phyloP scores from a whole-genome alignment of 2,329 filamentous ascomycete species.

The Fusarium setosum region DNA sequence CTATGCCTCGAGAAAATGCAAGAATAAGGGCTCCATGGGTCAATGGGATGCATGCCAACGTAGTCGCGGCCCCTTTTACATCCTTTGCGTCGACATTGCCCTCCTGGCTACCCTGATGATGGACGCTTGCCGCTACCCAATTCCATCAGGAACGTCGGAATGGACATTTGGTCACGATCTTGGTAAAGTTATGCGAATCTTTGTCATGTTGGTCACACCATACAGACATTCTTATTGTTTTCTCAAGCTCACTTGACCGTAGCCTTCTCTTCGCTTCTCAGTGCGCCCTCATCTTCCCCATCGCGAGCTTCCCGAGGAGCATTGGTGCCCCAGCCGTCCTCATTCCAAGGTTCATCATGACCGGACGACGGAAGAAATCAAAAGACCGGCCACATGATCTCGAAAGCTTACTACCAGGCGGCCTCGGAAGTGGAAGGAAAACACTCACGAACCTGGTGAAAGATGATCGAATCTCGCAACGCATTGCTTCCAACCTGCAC shows the following conservation, averaged over 20 bases:
- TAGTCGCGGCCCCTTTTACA: conserved; percentile 15
- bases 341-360: neutral
- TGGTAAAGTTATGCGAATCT: conserved; percentile 15
- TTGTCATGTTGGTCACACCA: conserved; percentile 9
- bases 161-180: conserved; percentile 14
- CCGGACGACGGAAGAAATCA: neutral
- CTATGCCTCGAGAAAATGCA: neutral
- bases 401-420: neutral
- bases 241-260: neutral
- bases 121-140: conserved; percentile 15
- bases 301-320: conserved; percentile 5
- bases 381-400: neutral
- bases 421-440: accelerated
- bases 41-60: neutral
- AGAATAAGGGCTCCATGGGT: neutral
- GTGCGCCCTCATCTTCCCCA: neutral
- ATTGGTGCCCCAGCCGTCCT: conserved; percentile 2
- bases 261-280: conserved; percentile 1
- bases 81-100: conserved; percentile 10
- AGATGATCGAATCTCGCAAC: neutral
- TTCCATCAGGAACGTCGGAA: neutral
- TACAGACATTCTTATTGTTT: accelerated
- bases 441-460: neutral
- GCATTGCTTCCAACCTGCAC: conserved; percentile 9
- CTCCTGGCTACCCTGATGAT: conserved; percentile 3